Evolutionary conservation across 2,329 filamentous ascomycete species (phyloP).

Genomic region (Colletotrichum sp.): DNA sequence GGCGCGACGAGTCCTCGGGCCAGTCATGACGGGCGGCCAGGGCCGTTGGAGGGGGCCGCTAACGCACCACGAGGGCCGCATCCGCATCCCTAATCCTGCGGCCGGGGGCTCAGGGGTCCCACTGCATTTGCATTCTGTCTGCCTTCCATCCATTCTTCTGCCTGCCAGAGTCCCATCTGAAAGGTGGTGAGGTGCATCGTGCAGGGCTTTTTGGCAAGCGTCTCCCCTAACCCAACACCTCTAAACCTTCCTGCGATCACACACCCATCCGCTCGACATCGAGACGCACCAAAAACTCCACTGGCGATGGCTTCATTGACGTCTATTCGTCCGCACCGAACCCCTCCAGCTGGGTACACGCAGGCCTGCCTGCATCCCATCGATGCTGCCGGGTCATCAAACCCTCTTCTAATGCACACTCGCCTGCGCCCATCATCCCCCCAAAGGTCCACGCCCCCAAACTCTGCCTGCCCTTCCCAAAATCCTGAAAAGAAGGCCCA

Average conservation of each 20-base stretch:
- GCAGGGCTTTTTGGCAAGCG: neutral
- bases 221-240: constrained; percentile 9
- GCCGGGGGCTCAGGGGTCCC: neutral
- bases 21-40: constrained; percentile 9
- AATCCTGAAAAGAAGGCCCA: neutral
- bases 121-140: neutral
- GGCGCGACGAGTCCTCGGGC: neutral
- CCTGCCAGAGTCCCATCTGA: neutral
- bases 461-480: neutral
- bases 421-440: neutral
- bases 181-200: neutral
- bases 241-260: neutral
- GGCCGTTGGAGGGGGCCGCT: constrained; percentile 14
- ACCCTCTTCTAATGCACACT: neutral
- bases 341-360: neutral
- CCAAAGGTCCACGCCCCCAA: neutral
- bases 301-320: constrained; percentile 20
- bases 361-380: constrained; percentile 4
- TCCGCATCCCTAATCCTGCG: constrained; percentile 18
- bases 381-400: constrained; percentile 7
- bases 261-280: constrained; percentile 3
- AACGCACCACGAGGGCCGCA: constrained; percentile 19
- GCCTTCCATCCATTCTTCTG: neutral
- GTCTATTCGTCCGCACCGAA: constrained; percentile 10
- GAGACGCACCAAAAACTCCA: constrained; percentile 4